Base-by-base conservation (phyloP, 345 rosid genomes). In the Murraya koenigii region DNA sequence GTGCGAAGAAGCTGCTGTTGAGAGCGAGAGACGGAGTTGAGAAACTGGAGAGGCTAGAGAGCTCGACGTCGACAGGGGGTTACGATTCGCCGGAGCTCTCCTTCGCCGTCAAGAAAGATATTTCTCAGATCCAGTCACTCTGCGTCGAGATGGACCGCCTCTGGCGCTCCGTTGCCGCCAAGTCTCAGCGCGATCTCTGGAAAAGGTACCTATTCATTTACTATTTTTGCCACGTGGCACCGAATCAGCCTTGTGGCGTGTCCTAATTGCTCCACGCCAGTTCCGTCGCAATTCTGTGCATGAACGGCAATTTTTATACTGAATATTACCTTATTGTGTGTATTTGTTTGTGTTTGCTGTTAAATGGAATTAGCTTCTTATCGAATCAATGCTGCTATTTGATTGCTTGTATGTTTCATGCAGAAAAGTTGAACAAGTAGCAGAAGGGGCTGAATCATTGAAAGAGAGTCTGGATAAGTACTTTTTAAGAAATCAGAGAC, bases 161-260 rank as follows among this genome's bases (percentile, higher is more conserved):
- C 64, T 96, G 97, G 97, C 98, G 93, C 28, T 91, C 94, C 17
- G 80, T 96, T 36, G 79, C 90, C 72, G 84, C 90, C 71, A 90
- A 91, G 79, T 86, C 98, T 1, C 98, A 92, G 25, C 98, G 99
- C 71, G 98, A 96, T 89, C 98, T 96, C 83, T 96, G 99, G 98
- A 88, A 88, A 85, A 87, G 98, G 97, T 89, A 71, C 14, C 32
- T 38, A 36, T n/a, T n/a, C 25, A 10, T 52, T 63, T 63, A 8
- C 7, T 17, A 8, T 65, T 64, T 64, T 33, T 35, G 10, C 32
- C 32, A 5, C 33, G 30, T 67, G 54, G 30, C 55, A 4, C 71
- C 55, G 71, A 67, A 10, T 8, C 6, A 4, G 5, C 52, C 1
- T 3, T 13, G 49, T n/a, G 28, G 47, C 38, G 5, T 20, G 25